Percentiles rank a stretch among this genome's conserved stretches.
These are phyloP conservation scores for Melampsora occidentalis DNA, from an alignment of 1,284 basidiomycete species.

Conservation along the genomic window DNA sequence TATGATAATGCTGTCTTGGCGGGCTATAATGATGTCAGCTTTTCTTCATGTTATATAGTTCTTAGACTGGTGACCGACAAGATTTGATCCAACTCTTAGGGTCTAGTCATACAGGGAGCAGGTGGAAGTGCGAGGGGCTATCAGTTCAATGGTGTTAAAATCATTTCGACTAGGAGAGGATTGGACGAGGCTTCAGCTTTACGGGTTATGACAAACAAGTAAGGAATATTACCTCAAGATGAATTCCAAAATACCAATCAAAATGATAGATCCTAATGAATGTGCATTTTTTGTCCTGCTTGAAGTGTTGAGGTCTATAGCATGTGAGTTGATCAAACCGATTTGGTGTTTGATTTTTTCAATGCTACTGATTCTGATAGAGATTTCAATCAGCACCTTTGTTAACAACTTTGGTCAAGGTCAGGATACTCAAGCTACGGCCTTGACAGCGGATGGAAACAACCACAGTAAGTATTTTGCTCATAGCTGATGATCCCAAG, in stretches of 20 bases:
- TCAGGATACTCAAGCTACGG: constrained; percentile 34
- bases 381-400: constrained; percentile 11
- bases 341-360: too few relatives aligned
- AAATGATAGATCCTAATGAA: too few relatives aligned
- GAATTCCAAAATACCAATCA: too few relatives aligned
- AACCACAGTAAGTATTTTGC: constrained; percentile 24
- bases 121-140: background rate
- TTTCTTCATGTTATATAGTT: background rate
- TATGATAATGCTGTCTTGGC: background rate
- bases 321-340: background rate
- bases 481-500: too few relatives aligned
- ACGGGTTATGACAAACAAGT: background rate
- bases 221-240: background rate
- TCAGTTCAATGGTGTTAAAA: background rate
- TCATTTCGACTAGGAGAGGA: background rate
- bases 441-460: constrained; percentile 19
- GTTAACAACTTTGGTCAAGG: constrained; percentile 30
- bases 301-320: background rate
- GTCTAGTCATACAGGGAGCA: background rate
- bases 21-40: background rate
- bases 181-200: constrained; percentile 1
- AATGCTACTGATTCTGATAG: too few relatives aligned
- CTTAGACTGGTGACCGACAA: background rate
- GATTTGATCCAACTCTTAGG: background rate
- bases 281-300: background rate